Base-by-base conservation (phyloP, 129 eudicot species). In the Calendula officinalis region DNA sequence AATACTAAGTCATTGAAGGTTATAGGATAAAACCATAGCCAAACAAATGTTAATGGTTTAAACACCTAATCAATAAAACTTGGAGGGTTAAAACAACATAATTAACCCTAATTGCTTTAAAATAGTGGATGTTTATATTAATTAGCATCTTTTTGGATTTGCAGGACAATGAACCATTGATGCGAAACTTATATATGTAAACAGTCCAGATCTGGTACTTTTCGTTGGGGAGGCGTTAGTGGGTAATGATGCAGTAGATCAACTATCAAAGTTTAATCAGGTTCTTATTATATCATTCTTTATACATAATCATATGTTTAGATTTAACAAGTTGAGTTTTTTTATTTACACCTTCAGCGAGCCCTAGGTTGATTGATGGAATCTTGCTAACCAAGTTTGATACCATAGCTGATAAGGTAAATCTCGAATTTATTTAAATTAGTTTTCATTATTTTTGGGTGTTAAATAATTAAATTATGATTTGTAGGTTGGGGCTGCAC, bases 161-260 rank as follows among this genome's bases (percentile, higher is more conserved):
- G 16, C 82, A 92, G 97, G 99, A 89, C 75, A 94, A 94, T 69
- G 99, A 94, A 56, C 99, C 99, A 8, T 44, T 94, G 77, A 94
- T 94, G 99, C 85, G 35, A 94, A 94, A 87, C 97, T 94, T 36
- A 80, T 94, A 40, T 78, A 89, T 40, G 88, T 94, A 39, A 94
- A 94, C 77, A 89, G 75, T 82, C 99, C 97, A 67, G 99, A 88
- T 72, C 86, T 88, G 59, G 83, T 89, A 43, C 80, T 94, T 44
- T 88, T 88, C 77, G 98, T 92, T 40, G 98, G 96, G 4, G 98
- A 92, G 77, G 95, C 96, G 33, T 83, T 92, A 33, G 99, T 92
- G 15, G 96, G 96, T 11, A 92, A 92, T 69, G 96, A 92, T 73
- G 99, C 89, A 30, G 99, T 88, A 47, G 99, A 92, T 82, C 99